Conservation (phyloP, 2,329 filamentous ascomycete genomes). For the Alternaria novae-zelandiae region DNA sequence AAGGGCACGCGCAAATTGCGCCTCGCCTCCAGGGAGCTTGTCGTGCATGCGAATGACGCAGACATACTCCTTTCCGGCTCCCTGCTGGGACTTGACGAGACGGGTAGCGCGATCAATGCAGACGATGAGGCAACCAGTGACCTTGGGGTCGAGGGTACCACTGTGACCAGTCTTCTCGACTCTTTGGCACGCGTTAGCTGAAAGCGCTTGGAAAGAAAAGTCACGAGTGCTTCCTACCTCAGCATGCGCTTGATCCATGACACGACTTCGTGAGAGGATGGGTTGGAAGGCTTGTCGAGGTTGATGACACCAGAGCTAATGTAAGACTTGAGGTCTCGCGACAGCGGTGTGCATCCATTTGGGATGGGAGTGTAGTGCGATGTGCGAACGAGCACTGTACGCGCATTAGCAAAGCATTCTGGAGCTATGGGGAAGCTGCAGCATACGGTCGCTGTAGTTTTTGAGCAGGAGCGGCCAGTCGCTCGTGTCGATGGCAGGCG, state of each 20-base stretch:
- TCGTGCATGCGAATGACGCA: slow-evolving; percentile 94
- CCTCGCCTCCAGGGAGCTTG: slow-evolving; percentile 90
- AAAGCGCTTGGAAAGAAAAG: background rate
- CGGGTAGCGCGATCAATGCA: slow-evolving; percentile 96
- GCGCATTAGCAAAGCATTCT: slow-evolving; percentile 27
- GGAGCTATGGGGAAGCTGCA: slow-evolving; percentile 41
- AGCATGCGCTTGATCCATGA: slow-evolving; percentile 99
- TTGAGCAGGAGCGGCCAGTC: slow-evolving; percentile 93
- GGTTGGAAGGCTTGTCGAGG: slow-evolving; percentile 96
- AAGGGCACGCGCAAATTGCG: slow-evolving; percentile 89
- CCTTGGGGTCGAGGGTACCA: slow-evolving; percentile 96
- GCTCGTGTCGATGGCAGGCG: slow-evolving; percentile 82
- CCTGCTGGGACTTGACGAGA: slow-evolving; percentile 98
- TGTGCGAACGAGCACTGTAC: slow-evolving; percentile 83
- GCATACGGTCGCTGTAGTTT: slow-evolving; percentile 91
- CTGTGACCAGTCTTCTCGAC: slow-evolving; percentile 98
- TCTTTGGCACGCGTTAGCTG: slow-evolving; percentile 52
- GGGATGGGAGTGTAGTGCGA: slow-evolving; percentile 97
- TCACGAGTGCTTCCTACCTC: slow-evolving; percentile 60
- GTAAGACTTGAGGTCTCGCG: slow-evolving; percentile 96
- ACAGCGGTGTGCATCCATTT: slow-evolving; percentile 86
- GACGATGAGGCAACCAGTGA: slow-evolving; percentile 93
- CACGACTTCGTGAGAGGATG: slow-evolving; percentile 97
- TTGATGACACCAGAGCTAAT: slow-evolving; percentile 98
- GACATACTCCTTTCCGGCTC: slow-evolving; percentile 98